phyloP scores from a whole-genome alignment of 768 basidiomycete species.

The Floccularia luteovirens region DNA sequence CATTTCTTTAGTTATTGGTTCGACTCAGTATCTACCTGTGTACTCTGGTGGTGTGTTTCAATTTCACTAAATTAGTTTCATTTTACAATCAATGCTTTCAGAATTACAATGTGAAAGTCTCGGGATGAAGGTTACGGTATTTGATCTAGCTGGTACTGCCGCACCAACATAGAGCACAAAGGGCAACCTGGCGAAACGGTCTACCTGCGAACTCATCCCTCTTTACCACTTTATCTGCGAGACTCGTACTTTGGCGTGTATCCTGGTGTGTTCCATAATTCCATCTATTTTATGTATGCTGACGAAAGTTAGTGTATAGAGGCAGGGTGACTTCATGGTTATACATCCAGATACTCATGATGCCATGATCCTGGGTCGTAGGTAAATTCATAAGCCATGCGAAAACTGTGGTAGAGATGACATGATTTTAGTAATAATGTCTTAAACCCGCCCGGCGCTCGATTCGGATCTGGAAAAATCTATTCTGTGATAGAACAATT shows the following conservation, averaged over 20 bases:
- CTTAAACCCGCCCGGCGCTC: constrained; percentile 72
- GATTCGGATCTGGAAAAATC: constrained; percentile 81
- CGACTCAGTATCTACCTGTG: constrained; percentile 40
- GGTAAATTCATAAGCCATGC: constrained; percentile 28
- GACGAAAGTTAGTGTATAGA: constrained; percentile 41
- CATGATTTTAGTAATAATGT: constrained; percentile 58
- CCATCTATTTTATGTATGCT: not conserved
- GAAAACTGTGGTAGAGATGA: too few species aligned
- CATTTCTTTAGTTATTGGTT: constrained; percentile 51
- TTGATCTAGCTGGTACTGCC: constrained; percentile 43
- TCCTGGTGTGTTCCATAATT: constrained; percentile 32
- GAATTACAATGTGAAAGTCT: constrained; percentile 58
- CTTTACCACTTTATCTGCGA: constrained; percentile 52
- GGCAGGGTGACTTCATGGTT: constrained; percentile 64
- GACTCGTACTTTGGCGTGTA: constrained; percentile 61
- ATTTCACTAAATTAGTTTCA: too few species aligned
- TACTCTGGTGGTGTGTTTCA: constrained; percentile 57
- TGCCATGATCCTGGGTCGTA: constrained; percentile 55
- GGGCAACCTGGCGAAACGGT: constrained; percentile 55
- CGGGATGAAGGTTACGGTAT: constrained; percentile 60
- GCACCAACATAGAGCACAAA: constrained; percentile 42
- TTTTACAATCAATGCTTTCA: constrained; percentile 18
- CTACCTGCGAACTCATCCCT: constrained; percentile 64
- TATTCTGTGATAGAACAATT: constrained; percentile 64
- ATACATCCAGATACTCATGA: constrained; percentile 56